These are phyloP conservation scores for Rhizophlyctis rosea DNA, from an alignment of 192 early-diverging fungal species.

Conservation along the genomic window DNA sequence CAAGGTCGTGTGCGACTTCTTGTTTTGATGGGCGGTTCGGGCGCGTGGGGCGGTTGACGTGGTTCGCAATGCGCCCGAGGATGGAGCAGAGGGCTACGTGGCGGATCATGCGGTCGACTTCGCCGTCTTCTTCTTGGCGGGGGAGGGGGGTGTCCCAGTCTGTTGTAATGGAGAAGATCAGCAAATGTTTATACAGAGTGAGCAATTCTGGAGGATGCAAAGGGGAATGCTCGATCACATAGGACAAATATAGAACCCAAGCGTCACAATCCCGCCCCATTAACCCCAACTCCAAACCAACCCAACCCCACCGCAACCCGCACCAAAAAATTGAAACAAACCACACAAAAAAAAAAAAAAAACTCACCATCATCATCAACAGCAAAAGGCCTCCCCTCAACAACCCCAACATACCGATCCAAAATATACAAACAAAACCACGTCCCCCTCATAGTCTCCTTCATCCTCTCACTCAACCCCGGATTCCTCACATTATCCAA, in stretches of 20 bases:
- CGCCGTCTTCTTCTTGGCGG: constrained; percentile 17
- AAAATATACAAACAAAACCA: constrained; percentile 51
- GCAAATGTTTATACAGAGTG: too few species aligned
- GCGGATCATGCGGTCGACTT: constrained; percentile 27
- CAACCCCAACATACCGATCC: constrained; percentile 43
- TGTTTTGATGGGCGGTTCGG: constrained; percentile 9
- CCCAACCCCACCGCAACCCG: too few species aligned
- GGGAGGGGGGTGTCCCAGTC: constrained; percentile 52
- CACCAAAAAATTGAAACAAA: background rate
- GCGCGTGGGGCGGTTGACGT: constrained; percentile 38
- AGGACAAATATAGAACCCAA: too few species aligned
- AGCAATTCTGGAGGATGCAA: too few species aligned
- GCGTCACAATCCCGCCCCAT: too few species aligned
- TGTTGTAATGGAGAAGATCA: constrained; percentile 4
- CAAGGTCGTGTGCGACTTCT: constrained; percentile 26
- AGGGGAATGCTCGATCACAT: too few species aligned
- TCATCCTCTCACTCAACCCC: constrained; percentile 29
- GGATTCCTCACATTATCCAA: constrained; percentile 42
- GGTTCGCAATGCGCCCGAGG: constrained; percentile 42
- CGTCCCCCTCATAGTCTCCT: constrained; percentile 44
- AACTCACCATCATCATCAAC: constrained; percentile 46
- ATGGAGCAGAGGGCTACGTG: constrained; percentile 50
- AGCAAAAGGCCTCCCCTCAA: constrained; percentile 46
- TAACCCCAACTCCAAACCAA: too few species aligned
- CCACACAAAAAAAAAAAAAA: background rate